A percentile compares a stretch with the other conserved stretches of the same genome.
Conservation (phyloP, 2,329 filamentous ascomycete genomes). For the Pseudocercospora fuligena region DNA sequence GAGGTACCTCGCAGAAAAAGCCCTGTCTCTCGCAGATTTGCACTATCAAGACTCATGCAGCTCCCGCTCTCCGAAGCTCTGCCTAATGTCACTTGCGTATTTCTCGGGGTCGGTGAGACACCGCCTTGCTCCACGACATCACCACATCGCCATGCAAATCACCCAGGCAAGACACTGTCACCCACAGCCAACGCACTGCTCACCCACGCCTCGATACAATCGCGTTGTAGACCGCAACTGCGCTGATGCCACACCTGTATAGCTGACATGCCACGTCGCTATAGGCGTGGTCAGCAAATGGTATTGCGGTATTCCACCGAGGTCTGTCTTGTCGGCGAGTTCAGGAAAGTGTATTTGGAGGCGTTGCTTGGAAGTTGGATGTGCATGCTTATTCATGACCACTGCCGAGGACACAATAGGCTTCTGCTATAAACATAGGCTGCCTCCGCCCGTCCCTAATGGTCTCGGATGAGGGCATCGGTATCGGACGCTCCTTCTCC, state of each 20-base stretch:
- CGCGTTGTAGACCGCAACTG: not conserved
- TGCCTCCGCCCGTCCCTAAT: slow-evolving; percentile 2
- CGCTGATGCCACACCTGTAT: slow-evolving; percentile 7
- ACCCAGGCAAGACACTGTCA: not conserved
- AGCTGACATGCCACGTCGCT: slow-evolving; percentile 10
- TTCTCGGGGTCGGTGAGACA: slow-evolving; percentile 9
- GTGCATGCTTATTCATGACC: slow-evolving; percentile 4
- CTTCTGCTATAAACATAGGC: slow-evolving; percentile 5
- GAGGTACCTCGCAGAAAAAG: slow-evolving; percentile 2
- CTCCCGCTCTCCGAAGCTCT: slow-evolving; percentile 12
- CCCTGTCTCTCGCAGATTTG: not conserved
- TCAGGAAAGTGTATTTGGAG: slow-evolving; percentile 11
- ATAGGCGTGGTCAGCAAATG: slow-evolving; percentile 15
- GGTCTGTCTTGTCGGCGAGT: slow-evolving; percentile 1
- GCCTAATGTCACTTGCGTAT: slow-evolving; percentile 8
- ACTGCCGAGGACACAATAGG: slow-evolving; percentile 1
- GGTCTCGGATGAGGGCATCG: slow-evolving; percentile 6
- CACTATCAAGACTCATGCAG: not conserved
- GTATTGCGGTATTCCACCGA: slow-evolving; percentile 2
- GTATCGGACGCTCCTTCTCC: slow-evolving; percentile 4
- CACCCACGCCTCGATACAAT: slow-evolving; percentile 2
- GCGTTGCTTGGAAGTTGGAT: slow-evolving; percentile 11
- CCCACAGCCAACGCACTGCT: slow-evolving; percentile 6
- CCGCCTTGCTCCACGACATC: slow-evolving; percentile 10
- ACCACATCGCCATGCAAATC: not conserved